These are phyloP conservation scores for Candida pseudocylindracea DNA, from an alignment of 1,139 yeast genomes.

Conservation along the genomic window DNA sequence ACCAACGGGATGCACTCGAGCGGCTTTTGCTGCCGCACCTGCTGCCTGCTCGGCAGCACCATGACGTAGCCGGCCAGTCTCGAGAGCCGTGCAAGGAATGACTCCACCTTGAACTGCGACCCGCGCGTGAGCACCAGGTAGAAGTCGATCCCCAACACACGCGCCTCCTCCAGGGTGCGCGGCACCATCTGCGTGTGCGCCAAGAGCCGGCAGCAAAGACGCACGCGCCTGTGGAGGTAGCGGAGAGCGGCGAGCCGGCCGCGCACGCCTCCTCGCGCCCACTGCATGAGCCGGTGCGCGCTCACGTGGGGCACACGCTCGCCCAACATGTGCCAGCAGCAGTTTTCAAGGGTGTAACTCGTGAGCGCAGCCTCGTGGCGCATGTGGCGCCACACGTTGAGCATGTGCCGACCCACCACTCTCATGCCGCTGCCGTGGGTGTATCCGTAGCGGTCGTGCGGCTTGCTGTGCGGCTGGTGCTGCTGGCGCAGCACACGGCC, in stretches of 20 bases:
- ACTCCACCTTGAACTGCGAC: slow-evolving; percentile 84
- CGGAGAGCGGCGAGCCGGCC: slow-evolving; percentile 15
- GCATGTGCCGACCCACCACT: slow-evolving; percentile 59
- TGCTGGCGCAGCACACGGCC: slow-evolving; percentile 24
- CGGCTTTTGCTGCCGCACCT: slow-evolving; percentile 72
- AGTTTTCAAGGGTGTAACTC: slow-evolving; percentile 59
- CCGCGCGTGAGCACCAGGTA: slow-evolving; percentile 77
- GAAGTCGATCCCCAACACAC: slow-evolving; percentile 77
- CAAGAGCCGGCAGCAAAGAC: slow-evolving; percentile 22
- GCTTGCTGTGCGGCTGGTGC: slow-evolving; percentile 26
- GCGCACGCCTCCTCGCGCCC: slow-evolving; percentile 15
- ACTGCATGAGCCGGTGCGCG: slow-evolving; percentile 22
- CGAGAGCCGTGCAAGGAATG: slow-evolving; percentile 50
- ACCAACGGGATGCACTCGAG: slow-evolving; percentile 76
- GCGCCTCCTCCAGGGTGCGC: slow-evolving; percentile 62
- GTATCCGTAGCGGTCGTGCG: slow-evolving; percentile 64
- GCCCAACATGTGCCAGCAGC: slow-evolving; percentile 45
- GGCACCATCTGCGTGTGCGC: slow-evolving; percentile 43
- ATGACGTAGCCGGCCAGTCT: slow-evolving; percentile 54
- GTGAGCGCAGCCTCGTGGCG: slow-evolving; percentile 38
- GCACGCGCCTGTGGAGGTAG: slow-evolving; percentile 30
- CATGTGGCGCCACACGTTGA: slow-evolving; percentile 69
- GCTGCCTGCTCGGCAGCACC: slow-evolving; percentile 59
- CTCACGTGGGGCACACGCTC: slow-evolving; percentile 42
- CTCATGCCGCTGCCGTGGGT: slow-evolving; percentile 50